Evolutionary conservation across 352 stramenopile genomes (phyloP), one percentile per base, ranked within the genome.

Genomic region (Phytophthora sansomeana): DNA sequence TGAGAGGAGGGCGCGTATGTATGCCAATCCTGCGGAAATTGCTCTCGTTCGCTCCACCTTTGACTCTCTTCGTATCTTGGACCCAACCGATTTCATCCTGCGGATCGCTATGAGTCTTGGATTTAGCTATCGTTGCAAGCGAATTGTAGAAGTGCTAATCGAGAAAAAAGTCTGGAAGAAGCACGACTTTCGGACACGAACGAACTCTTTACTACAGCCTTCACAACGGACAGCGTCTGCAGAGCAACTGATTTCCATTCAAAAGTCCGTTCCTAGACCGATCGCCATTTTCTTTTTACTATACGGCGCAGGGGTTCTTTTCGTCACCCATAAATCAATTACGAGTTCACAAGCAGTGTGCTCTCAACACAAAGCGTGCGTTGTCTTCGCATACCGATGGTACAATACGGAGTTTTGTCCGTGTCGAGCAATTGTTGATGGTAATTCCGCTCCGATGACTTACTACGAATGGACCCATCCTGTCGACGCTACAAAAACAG

Each of bases 121-220:
- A 6, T 78, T 83, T 30, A 65, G 47, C 16, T 79, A 79, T 28
- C 75, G 75, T 3, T 65, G 67, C 56, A 72, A 77, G 38, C 63
- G 74, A 1, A 70, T 85, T 21, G 47, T 80, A 5, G 64, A 80
- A 17, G 50, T 70, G 1, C 46, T 77, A 0, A 62, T 75, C 7
- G 46, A 67, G 13, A 24, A 24, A 24, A 24, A 24, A 24, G 21
- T 24, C 21, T 24, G 21, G 21, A 24, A 3, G 3, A 24, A 24
- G 3, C 21, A 24, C 21, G 21, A 24, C 21, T 24, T 24, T 24
- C 21, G 21, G 21, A 24, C 21, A 24, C 21, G 21, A 24, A 3
- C 21, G 3, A 24, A 24, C 21, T 24, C 21, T 24, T 24, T 24
- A 24, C 21, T 24, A 24, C 21, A 24, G 21, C 21, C 21, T 1